Percentiles rank a stretch among this genome's conserved stretches.
These are phyloP conservation scores for Aureobasidium sp. DNA, from an alignment of 2,329 filamentous ascomycete genomes.

Conservation along the genomic window DNA sequence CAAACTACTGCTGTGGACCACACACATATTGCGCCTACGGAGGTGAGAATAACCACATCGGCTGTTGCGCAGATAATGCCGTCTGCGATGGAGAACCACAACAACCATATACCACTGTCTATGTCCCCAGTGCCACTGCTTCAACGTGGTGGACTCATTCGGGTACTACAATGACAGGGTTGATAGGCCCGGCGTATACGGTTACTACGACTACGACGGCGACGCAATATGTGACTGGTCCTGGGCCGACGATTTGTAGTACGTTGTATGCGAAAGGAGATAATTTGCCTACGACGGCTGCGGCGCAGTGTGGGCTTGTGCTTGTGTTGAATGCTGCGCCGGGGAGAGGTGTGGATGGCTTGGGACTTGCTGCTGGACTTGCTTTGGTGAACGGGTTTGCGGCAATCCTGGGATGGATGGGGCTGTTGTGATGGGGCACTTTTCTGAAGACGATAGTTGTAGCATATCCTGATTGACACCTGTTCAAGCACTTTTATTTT, in stretches of 20 bases:
- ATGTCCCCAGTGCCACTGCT: background rate
- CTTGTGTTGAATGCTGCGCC: slow-evolving; percentile 1
- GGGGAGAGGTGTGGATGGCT: background rate
- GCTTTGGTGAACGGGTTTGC: background rate
- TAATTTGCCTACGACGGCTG: slow-evolving; percentile 6
- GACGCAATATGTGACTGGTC: background rate
- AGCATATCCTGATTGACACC: too few species aligned
- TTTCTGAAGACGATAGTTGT: too few species aligned
- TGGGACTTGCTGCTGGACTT: background rate
- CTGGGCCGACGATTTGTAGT: background rate
- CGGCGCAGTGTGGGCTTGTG: slow-evolving; percentile 2
- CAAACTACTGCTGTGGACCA: background rate
- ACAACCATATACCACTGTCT: background rate
- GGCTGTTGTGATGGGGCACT: background rate
- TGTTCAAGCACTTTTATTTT: too few species aligned
- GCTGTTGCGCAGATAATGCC: background rate
- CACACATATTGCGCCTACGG: slow-evolving; percentile 6
- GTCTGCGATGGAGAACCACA: background rate
- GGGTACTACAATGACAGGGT: background rate
- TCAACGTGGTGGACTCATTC: background rate
- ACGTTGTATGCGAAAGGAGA: background rate
- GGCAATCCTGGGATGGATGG: background rate
- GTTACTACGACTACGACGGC: background rate
- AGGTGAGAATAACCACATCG: background rate
- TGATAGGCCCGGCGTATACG: background rate